These are phyloP conservation scores for Trichoderma citrinoviride DNA, from an alignment of 2,329 filamentous ascomycete genomes.

Conservation along the genomic window DNA sequence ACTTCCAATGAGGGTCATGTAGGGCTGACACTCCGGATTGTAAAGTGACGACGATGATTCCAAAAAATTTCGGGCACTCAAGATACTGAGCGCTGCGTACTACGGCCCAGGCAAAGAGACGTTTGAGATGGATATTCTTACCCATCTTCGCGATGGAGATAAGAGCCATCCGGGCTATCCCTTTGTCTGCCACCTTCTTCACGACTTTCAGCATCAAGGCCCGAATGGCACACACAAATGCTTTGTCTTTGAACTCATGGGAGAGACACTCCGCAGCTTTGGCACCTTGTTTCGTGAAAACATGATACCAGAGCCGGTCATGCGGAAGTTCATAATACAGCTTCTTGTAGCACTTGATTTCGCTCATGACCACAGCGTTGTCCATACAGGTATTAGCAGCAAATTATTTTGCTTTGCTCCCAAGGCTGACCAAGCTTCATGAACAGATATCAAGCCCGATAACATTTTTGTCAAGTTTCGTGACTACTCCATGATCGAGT, in stretches of 20 bases:
- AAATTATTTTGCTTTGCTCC: neutral
- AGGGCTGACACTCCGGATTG: neutral
- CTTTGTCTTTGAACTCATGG: constrained; percentile 13
- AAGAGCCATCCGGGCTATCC: neutral
- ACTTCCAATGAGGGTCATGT: neutral
- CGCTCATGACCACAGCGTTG: neutral
- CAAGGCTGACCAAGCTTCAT: neutral
- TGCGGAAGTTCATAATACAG: neutral
- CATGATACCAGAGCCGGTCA: neutral
- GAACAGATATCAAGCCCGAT: neutral
- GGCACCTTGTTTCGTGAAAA: neutral
- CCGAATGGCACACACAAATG: neutral
- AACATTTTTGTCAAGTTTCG: constrained; percentile 13
- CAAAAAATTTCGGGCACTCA: neutral
- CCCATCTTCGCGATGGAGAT: neutral
- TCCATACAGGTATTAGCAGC: constrained; percentile 4
- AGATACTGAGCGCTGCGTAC: neutral
- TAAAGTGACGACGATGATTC: neutral
- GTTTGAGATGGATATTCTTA: neutral
- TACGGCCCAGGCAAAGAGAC: neutral
- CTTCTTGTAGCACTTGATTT: neutral
- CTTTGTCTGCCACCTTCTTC: neutral
- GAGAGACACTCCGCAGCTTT: neutral
- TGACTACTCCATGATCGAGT: neutral
- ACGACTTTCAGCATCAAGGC: constrained; percentile 1